phyloP scores from a whole-genome alignment of 202 grass and related monocot genomes.

The Zoysia matrella region DNA sequence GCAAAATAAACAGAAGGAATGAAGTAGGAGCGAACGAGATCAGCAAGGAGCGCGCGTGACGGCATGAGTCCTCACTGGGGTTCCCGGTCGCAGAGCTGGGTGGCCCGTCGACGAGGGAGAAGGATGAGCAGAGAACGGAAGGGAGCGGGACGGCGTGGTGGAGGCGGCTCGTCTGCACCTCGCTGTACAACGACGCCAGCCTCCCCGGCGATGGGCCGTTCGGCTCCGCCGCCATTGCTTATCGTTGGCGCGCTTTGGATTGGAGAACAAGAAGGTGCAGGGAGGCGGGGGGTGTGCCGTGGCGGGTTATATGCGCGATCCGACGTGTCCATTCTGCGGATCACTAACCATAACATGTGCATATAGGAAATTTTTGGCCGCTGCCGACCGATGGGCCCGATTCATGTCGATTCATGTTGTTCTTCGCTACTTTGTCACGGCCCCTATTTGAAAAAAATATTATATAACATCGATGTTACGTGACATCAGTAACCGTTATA shows the following conservation, averaged over 20 bases:
- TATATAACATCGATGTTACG: no score
- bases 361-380: background rate
- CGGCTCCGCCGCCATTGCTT: background rate
- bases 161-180: slow-evolving; percentile 74
- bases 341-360: background rate
- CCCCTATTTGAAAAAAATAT: background rate
- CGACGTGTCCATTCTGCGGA: background rate
- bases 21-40: slow-evolving; percentile 20
- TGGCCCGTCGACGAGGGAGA: slow-evolving; percentile 55
- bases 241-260: slow-evolving; percentile 26
- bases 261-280: slow-evolving; percentile 14
- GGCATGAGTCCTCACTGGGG: slow-evolving; percentile 38
- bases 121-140: slow-evolving; percentile 56
- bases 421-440: background rate
- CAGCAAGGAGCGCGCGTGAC: no score
- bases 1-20: slow-evolving; percentile 27
- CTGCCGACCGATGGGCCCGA: background rate
- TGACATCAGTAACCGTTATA: no score
- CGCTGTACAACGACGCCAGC: slow-evolving; percentile 65
- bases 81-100: slow-evolving; percentile 61
- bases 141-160: slow-evolving; percentile 59
- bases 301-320: slow-evolving; percentile 31
- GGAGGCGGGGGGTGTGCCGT: background rate
- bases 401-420: background rate
- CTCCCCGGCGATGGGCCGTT: slow-evolving; percentile 34